Percentiles rank a stretch among this genome's conserved stretches.
phyloP scores from a whole-genome alignment of 495 filamentous ascomycete species.

The Hyphodiscus hymeniophilus region DNA sequence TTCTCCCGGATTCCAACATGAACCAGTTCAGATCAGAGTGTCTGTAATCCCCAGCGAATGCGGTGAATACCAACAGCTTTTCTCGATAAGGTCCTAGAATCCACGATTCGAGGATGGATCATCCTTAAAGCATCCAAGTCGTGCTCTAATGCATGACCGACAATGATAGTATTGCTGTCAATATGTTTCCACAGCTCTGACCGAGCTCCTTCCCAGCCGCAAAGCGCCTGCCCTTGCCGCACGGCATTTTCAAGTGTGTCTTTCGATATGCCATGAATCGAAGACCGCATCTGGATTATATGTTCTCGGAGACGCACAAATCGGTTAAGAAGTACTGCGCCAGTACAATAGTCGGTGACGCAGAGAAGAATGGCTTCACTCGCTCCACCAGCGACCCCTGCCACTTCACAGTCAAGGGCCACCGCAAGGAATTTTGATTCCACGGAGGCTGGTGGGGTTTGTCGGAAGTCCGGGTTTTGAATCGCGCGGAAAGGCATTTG shows the following conservation, averaged over 20 bases:
- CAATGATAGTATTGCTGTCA: conserved; percentile 13
- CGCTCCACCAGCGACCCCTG: conserved; percentile 7
- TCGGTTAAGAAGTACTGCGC: conserved; percentile 14
- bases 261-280: conserved; percentile 17
- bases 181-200: conserved; percentile 17
- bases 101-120: conserved; percentile 17
- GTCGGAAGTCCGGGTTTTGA: conserved; percentile 4
- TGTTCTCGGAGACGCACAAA: conserved; percentile 6
- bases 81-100: conserved; percentile 14
- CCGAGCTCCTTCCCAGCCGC: conserved; percentile 15
- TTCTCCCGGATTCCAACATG: conserved; percentile 16
- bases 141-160: conserved; percentile 19
- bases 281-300: conserved; percentile 13
- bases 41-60: conserved; percentile 12
- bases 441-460: conserved; percentile 7
- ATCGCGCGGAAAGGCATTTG: conserved; percentile 10
- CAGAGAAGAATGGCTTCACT: conserved; percentile 19
- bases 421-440: conserved; percentile 14
- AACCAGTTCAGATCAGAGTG: conserved; percentile 12
- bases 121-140: conserved; percentile 20
- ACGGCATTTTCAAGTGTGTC: conserved; percentile 11
- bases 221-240: conserved; percentile 9
- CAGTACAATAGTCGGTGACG: conserved; percentile 16
- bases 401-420: conserved; percentile 20
- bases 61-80: conserved; percentile 1